Evolutionary conservation across 108 stramenopile species (phyloP).

Genomic region (Skeletonema costatum): DNA sequence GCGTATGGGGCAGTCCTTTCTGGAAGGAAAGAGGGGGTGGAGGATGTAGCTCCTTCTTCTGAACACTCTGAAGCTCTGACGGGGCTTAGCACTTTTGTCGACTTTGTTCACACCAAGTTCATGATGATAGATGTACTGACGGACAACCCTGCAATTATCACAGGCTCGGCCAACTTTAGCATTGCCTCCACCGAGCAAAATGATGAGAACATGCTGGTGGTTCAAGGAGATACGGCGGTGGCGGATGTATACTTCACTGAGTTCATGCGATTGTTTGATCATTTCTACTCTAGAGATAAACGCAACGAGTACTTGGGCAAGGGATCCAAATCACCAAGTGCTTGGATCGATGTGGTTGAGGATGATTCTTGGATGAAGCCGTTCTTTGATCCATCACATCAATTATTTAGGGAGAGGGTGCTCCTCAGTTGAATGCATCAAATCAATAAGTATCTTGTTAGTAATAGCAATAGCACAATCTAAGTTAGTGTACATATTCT

Average conservation of each 20-base stretch:
- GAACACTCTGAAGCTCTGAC: constrained; percentile 11
- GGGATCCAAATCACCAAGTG: neutral
- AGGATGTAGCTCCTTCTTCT: neutral
- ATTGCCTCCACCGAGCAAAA: constrained; percentile 34
- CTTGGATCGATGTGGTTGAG: constrained; percentile 22
- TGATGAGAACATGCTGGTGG: constrained; percentile 46
- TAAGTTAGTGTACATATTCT: neutral
- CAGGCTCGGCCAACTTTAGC: constrained; percentile 46
- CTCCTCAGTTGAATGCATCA: constrained; percentile 15
- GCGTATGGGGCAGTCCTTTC: constrained; percentile 31
- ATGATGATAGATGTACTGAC: constrained; percentile 37
- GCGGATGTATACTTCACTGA: constrained; percentile 49
- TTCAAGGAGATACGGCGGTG: constrained; percentile 32
- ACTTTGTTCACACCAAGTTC: constrained; percentile 41
- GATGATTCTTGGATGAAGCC: constrained; percentile 47
- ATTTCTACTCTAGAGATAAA: constrained; percentile 39
- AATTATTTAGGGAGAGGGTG: constrained; percentile 37
- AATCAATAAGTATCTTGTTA: too few relatives aligned
- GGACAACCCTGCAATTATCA: constrained; percentile 37
- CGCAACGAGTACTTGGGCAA: constrained; percentile 1
- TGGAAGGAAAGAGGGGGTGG: constrained; percentile 4
- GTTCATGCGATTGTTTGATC: constrained; percentile 44
- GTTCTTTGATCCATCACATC: constrained; percentile 40
- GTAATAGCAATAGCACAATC: neutral
- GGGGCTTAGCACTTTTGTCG: constrained; percentile 36